Evolutionary conservation across 1,139 yeast species (phyloP).

Genomic region (Hemisphaericaspora xylofermentans): DNA sequence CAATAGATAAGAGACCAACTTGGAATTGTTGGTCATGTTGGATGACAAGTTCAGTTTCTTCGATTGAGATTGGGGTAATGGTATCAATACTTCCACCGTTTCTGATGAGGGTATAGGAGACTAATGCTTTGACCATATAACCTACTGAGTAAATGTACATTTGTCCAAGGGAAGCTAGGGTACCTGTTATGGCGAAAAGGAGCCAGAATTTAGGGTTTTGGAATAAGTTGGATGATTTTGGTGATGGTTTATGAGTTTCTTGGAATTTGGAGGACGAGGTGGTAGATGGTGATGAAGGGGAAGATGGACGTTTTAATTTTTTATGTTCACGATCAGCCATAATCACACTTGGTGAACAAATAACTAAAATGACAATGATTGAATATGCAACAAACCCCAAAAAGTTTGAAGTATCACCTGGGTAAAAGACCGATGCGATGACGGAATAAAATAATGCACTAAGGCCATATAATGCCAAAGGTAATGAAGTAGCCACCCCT

Average conservation of each 20-base stretch:
- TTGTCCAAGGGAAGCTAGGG: constrained; percentile 58
- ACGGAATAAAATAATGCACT: constrained; percentile 59
- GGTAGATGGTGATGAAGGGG: constrained; percentile 3
- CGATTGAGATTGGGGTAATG: constrained; percentile 12
- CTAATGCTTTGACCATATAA: constrained; percentile 55
- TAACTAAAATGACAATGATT: constrained; percentile 32
- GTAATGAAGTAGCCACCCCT: constrained; percentile 61
- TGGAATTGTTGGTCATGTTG: constrained; percentile 56
- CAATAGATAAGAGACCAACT: constrained; percentile 53
- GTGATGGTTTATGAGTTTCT: constrained; percentile 4
- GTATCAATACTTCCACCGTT: constrained; percentile 11
- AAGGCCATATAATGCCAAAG: constrained; percentile 57
- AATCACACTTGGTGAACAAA: constrained; percentile 51
- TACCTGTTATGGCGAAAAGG: constrained; percentile 44
- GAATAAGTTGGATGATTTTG: constrained; percentile 22
- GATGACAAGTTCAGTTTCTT: constrained; percentile 28
- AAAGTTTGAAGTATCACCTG: constrained; percentile 52
- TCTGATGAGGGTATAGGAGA: constrained; percentile 25
- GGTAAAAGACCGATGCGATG: constrained; percentile 45
- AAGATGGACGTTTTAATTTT: constrained; percentile 9
- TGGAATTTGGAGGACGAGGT: constrained; percentile 3
- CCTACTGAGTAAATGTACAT: constrained; percentile 66
- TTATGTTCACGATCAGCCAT: constrained; percentile 40
- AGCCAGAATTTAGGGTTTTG: constrained; percentile 48
- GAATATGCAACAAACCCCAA: constrained; percentile 47